These are phyloP conservation scores for Alternaria arborescens DNA, from an alignment of 2,329 filamentous ascomycete genomes.

Conservation along the genomic window DNA sequence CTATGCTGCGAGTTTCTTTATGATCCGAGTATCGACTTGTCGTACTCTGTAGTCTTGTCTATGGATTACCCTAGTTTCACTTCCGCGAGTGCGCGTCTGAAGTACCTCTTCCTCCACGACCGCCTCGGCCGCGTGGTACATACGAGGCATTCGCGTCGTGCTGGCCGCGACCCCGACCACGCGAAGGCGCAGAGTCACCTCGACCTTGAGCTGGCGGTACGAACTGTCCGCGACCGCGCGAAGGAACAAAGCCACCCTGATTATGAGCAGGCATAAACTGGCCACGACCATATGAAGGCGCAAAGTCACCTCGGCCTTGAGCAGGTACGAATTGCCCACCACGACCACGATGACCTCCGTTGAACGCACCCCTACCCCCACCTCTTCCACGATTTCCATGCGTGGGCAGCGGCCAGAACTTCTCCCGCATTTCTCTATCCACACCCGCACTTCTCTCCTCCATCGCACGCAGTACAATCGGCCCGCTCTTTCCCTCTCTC, in stretches of 20 bases:
- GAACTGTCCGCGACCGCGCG: not conserved
- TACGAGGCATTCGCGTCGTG: not conserved
- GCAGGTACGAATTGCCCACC: not conserved
- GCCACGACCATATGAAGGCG: not conserved
- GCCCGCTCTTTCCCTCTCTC: conserved; percentile 26
- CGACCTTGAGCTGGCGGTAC: not conserved
- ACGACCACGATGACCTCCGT: not conserved
- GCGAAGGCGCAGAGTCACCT: not conserved
- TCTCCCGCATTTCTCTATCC: conserved; percentile 21
- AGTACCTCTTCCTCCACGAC: not conserved
- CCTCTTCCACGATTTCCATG: conserved; percentile 2
- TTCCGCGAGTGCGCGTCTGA: not conserved
- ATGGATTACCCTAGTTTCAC: not conserved
- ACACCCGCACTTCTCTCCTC: conserved; percentile 20
- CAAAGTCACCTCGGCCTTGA: not conserved
- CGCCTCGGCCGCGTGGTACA: not conserved
- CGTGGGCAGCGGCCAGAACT: conserved; percentile 21
- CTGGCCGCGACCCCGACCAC: not conserved
- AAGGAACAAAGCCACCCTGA: not conserved
- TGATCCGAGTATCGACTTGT: not conserved
- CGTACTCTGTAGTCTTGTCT: not conserved
- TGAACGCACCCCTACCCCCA: conserved; percentile 3
- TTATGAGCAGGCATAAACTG: not conserved
- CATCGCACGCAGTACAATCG: conserved; percentile 28
- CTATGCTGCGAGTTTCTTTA: no score